These are phyloP conservation scores for Pseudozyma hubeiensis DNA, from an alignment of 1,284 basidiomycete species.

Conservation along the genomic window DNA sequence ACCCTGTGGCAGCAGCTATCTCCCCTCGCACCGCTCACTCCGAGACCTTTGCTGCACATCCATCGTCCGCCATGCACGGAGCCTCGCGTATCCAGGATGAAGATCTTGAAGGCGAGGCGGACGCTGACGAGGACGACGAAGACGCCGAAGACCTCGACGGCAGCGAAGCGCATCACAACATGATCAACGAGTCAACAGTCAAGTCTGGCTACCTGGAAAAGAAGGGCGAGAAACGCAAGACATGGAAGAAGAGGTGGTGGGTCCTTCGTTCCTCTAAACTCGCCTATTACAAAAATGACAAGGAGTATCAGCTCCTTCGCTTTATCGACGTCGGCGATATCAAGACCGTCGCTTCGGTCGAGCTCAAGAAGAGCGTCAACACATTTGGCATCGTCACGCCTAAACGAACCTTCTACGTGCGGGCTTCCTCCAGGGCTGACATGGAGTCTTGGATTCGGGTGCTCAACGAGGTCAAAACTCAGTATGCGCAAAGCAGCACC, in stretches of 20 bases:
- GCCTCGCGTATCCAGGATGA: slow-evolving; percentile 25
- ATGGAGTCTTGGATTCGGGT: slow-evolving; percentile 85
- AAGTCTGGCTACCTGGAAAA: slow-evolving; percentile 93
- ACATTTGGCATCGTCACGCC: slow-evolving; percentile 93
- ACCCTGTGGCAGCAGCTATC: slow-evolving; percentile 9
- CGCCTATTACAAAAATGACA: slow-evolving; percentile 94
- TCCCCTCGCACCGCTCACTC: slow-evolving; percentile 1
- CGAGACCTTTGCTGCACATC: neutral
- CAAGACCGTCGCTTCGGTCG: slow-evolving; percentile 87
- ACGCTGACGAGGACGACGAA: slow-evolving; percentile 76
- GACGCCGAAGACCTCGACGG: slow-evolving; percentile 79
- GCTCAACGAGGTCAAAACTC: slow-evolving; percentile 81
- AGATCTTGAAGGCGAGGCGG: slow-evolving; percentile 45
- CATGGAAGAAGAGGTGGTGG: slow-evolving; percentile 99
- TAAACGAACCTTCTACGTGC: slow-evolving; percentile 90
- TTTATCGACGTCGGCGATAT: slow-evolving; percentile 89
- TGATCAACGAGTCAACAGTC: slow-evolving; percentile 78
- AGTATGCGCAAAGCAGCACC: slow-evolving; percentile 62
- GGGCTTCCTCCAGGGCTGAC: slow-evolving; percentile 79
- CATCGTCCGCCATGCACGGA: neutral
- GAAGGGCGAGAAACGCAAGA: slow-evolving; percentile 96
- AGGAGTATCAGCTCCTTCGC: slow-evolving; percentile 78
- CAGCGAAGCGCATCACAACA: slow-evolving; percentile 62
- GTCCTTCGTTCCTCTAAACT: slow-evolving; percentile 90
- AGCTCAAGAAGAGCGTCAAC: slow-evolving; percentile 88